Evolutionary conservation across 23 red algal species (phyloP).

Genomic region (Cyanidium caldarium): DNA sequence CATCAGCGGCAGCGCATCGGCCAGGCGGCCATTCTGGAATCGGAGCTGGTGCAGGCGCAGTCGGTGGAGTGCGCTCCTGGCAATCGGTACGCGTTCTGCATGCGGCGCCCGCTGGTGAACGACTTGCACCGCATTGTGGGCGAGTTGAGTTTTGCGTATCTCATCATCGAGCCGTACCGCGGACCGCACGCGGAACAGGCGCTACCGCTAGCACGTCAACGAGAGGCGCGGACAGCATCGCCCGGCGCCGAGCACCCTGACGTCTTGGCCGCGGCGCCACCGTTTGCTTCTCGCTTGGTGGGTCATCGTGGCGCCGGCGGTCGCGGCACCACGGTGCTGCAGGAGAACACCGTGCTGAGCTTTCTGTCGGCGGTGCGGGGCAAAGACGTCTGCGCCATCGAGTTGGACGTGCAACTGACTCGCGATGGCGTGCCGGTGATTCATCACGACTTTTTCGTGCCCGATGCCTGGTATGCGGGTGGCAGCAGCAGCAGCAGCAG

Average conservation of each 20-base stretch:
- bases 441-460: constrained; percentile 67
- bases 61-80: background rate
- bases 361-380: constrained; percentile 52
- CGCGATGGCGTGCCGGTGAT: constrained; percentile 51
- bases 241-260: too few species aligned
- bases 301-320: constrained; percentile 76
- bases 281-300: constrained; percentile 17
- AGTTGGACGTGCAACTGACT: constrained; percentile 85
- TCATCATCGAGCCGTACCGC: background rate
- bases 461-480: constrained; percentile 1
- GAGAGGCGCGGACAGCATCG: too few species aligned
- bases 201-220: background rate
- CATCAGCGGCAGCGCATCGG: background rate
- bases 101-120: background rate
- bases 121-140: background rate
- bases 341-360: constrained; percentile 67
- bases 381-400: constrained; percentile 25
- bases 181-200: background rate
- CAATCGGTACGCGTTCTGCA: background rate
- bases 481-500: background rate
- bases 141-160: background rate
- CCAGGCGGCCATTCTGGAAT: background rate
- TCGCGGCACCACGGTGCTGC: constrained; percentile 20
- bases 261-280: background rate
- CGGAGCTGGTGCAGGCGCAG: background rate